phyloP scores from a whole-genome alignment of 805 yeast species.

The Teunomyces tritomae region DNA sequence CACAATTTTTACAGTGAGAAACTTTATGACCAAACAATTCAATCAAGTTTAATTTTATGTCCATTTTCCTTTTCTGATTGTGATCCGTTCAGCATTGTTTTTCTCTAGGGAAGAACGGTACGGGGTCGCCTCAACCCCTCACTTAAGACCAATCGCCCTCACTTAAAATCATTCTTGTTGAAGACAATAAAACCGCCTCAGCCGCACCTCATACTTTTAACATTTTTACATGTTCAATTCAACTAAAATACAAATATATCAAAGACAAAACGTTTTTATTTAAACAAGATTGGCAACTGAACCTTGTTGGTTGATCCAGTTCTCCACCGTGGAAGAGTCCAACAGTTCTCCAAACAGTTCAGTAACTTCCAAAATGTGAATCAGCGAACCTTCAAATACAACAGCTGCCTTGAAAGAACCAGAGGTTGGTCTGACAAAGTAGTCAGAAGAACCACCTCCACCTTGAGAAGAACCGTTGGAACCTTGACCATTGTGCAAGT shows the following conservation, averaged over 20 bases:
- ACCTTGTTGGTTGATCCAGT: conserved; percentile 58
- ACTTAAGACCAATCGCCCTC: too few relatives aligned
- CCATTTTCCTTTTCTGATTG: too few relatives aligned
- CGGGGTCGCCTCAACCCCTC: too few relatives aligned
- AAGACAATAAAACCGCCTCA: too few relatives aligned
- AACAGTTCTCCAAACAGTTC: conserved; percentile 56
- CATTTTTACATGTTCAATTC: background rate
- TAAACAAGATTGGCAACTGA: conserved; percentile 34
- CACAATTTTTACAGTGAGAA: too few relatives aligned
- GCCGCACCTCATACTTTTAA: conserved; percentile 52
- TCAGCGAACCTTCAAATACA: conserved; percentile 57
- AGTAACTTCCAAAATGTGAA: conserved; percentile 62
- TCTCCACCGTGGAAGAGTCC: conserved; percentile 48
- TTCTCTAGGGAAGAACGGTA: too few relatives aligned
- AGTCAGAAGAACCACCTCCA: conserved; percentile 89
- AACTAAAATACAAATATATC: background rate
- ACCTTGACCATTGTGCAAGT: conserved; percentile 85
- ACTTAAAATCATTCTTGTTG: too few relatives aligned
- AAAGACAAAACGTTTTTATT: background rate
- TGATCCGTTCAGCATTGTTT: too few relatives aligned
- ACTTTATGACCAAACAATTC: too few relatives aligned
- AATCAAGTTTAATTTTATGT: too few relatives aligned
- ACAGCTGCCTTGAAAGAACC: conserved; percentile 87
- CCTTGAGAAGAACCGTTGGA: conserved; percentile 49
- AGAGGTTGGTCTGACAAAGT: conserved; percentile 79